Percentiles rank a stretch among this genome's conserved stretches.
Evolutionary conservation across 495 filamentous ascomycete genomes (phyloP).

Genomic region (Viridothelium virens): DNA sequence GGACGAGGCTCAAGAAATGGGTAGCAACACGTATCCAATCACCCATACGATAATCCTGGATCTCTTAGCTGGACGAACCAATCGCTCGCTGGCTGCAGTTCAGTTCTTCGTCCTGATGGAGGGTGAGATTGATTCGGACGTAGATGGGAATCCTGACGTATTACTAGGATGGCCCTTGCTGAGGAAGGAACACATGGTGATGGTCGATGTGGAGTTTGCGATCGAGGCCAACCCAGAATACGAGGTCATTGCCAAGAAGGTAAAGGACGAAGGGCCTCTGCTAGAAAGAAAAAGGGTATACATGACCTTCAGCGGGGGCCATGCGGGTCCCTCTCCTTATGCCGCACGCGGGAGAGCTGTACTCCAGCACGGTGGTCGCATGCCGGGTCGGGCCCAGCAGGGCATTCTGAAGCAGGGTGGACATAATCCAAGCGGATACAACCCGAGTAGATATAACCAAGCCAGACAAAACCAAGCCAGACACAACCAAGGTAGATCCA

Average conservation of each 20-base stretch:
- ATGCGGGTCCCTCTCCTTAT: too few species aligned
- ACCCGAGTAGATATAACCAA: too few species aligned
- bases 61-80: slow-evolving; percentile 1
- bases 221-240: slow-evolving; percentile 3
- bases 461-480: too few species aligned
- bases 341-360: too few species aligned
- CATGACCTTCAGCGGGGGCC: too few species aligned
- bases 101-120: slow-evolving; percentile 7
- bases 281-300: too few species aligned
- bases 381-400: too few species aligned
- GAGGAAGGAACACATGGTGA: slow-evolving; percentile 7
- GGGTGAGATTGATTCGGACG: background rate
- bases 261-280: background rate
- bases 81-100: background rate
- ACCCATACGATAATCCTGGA: slow-evolving; percentile 11
- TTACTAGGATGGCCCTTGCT: slow-evolving; percentile 7
- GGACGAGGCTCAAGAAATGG: slow-evolving; percentile 1
- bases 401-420: too few species aligned
- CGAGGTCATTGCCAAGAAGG: slow-evolving; percentile 6
- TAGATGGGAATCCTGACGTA: slow-evolving; percentile 13
- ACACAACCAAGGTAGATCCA: too few species aligned
- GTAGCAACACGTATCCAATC: slow-evolving; percentile 1
- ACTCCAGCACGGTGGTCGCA: too few species aligned
- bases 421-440: too few species aligned
- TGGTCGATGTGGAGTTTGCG: slow-evolving; percentile 13